Evolutionary conservation across 495 filamentous ascomycete species (phyloP).

Genomic region (Patellaria atrata): DNA sequence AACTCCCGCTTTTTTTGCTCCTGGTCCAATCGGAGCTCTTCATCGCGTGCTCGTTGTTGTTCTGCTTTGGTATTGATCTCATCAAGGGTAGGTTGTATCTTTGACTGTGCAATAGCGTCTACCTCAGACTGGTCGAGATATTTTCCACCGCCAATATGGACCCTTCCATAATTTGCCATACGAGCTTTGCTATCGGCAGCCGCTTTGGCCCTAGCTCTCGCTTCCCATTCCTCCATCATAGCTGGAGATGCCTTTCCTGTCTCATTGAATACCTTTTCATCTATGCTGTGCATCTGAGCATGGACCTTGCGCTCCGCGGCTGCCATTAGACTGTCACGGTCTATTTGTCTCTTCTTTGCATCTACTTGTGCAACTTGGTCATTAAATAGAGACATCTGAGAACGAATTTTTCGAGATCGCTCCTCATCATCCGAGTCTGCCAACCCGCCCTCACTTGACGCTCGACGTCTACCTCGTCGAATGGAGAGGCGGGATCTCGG

Average conservation of each 20-base stretch:
- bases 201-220: slow-evolving; percentile 52
- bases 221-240: slow-evolving; percentile 62
- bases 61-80: slow-evolving; percentile 71
- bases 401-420: slow-evolving; percentile 56
- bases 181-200: slow-evolving; percentile 48
- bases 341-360: slow-evolving; percentile 54
- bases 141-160: slow-evolving; percentile 70
- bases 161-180: slow-evolving; percentile 41
- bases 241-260: slow-evolving; percentile 62
- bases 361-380: slow-evolving; percentile 55
- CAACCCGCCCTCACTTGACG: slow-evolving; percentile 50
- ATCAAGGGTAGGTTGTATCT: slow-evolving; percentile 81
- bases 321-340: slow-evolving; percentile 60
- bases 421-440: slow-evolving; percentile 47
- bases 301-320: slow-evolving; percentile 75
- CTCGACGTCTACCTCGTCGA: slow-evolving; percentile 42
- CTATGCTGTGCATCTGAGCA: slow-evolving; percentile 59
- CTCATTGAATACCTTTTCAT: slow-evolving; percentile 59
- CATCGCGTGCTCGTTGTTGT: slow-evolving; percentile 43
- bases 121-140: slow-evolving; percentile 68
- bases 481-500: slow-evolving; percentile 41
- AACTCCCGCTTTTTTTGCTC: slow-evolving; percentile 34
- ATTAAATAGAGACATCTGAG: slow-evolving; percentile 64
- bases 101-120: slow-evolving; percentile 61
- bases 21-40: slow-evolving; percentile 41